These are phyloP conservation scores for Paracoccidioides lutzii DNA, from an alignment of 2,329 filamentous ascomycete species.

Conservation along the genomic window DNA sequence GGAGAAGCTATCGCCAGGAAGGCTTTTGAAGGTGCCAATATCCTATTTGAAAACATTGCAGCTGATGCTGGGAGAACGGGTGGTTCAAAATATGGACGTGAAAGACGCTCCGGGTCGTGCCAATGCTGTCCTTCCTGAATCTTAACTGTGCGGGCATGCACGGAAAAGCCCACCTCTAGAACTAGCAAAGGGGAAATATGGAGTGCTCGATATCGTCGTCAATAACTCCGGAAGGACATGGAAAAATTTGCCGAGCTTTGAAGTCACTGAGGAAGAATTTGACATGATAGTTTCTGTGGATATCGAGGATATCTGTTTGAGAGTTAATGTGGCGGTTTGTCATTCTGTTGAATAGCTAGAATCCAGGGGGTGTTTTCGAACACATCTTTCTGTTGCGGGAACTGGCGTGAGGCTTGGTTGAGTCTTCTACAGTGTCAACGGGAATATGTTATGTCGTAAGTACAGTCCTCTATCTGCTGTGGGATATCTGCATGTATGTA, in stretches of 20 bases:
- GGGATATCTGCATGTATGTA: background rate
- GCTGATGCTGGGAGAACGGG: slow-evolving; percentile 7
- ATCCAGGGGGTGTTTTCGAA: slow-evolving; percentile 20
- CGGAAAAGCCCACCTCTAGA: too few relatives aligned
- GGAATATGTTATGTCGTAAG: slow-evolving; percentile 31
- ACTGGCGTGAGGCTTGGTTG: slow-evolving; percentile 29
- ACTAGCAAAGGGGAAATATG: slow-evolving; percentile 13
- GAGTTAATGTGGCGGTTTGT: slow-evolving; percentile 18
- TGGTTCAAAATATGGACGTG: slow-evolving; percentile 7
- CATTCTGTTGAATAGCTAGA: slow-evolving; percentile 14
- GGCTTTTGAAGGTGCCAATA: slow-evolving; percentile 17
- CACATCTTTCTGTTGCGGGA: slow-evolving; percentile 29
- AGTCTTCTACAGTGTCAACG: slow-evolving; percentile 35
- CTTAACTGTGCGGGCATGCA: slow-evolving; percentile 16
- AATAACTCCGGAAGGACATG: slow-evolving; percentile 35
- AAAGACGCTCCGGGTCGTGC: background rate
- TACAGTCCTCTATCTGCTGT: background rate
- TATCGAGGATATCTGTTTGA: slow-evolving; percentile 29
- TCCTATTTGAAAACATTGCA: slow-evolving; percentile 18
- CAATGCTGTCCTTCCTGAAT: slow-evolving; percentile 4
- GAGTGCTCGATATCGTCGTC: slow-evolving; percentile 29
- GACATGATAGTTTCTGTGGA: slow-evolving; percentile 33
- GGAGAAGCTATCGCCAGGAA: slow-evolving; percentile 19
- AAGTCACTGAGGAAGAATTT: slow-evolving; percentile 32
- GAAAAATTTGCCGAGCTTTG: slow-evolving; percentile 27